A percentile compares a stretch with the other conserved stretches of the same genome.
phyloP scores from a whole-genome alignment of 2,329 filamentous ascomycete genomes.

The Penicillium sp. region DNA sequence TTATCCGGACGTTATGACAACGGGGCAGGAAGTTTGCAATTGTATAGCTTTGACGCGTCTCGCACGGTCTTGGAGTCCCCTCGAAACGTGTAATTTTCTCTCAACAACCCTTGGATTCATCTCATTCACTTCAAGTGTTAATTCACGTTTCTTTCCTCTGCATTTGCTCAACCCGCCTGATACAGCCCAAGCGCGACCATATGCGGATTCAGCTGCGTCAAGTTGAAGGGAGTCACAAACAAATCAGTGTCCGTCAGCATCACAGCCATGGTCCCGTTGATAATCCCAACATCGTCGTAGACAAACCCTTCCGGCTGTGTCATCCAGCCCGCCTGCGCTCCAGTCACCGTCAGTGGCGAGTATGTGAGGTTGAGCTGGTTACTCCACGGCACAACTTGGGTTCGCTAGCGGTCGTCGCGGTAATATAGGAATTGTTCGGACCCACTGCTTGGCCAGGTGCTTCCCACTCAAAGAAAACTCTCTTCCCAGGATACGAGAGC shows the following conservation, averaged over 20 bases:
- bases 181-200: constrained; percentile 77
- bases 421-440: constrained; percentile 19
- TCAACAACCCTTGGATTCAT: too few relatives aligned
- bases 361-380: constrained; percentile 19
- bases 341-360: constrained; percentile 17
- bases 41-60: too few relatives aligned
- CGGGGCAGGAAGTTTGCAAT: too few relatives aligned
- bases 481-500: constrained; percentile 14
- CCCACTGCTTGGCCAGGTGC: constrained; percentile 5
- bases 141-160: too few relatives aligned
- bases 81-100: too few relatives aligned
- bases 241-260: constrained; percentile 72
- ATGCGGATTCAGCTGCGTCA: constrained; percentile 75
- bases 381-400: constrained; percentile 18
- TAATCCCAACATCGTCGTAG: constrained; percentile 68
- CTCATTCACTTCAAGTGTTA: too few relatives aligned
- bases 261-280: constrained; percentile 81
- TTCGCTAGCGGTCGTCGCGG: constrained; percentile 11
- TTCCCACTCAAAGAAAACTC: constrained; percentile 15
- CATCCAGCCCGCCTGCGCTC: constrained; percentile 9
- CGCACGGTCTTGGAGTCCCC: too few relatives aligned
- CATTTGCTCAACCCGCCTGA: constrained; percentile 68
- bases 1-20: too few relatives aligned
- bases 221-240: constrained; percentile 76
- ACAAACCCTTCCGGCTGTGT: constrained; percentile 11